Evolutionary conservation across 2,329 filamentous ascomycete genomes (phyloP), one percentile per base, ranked within the genome.

Genomic region (Aotearoamyces nothofagi): DNA sequence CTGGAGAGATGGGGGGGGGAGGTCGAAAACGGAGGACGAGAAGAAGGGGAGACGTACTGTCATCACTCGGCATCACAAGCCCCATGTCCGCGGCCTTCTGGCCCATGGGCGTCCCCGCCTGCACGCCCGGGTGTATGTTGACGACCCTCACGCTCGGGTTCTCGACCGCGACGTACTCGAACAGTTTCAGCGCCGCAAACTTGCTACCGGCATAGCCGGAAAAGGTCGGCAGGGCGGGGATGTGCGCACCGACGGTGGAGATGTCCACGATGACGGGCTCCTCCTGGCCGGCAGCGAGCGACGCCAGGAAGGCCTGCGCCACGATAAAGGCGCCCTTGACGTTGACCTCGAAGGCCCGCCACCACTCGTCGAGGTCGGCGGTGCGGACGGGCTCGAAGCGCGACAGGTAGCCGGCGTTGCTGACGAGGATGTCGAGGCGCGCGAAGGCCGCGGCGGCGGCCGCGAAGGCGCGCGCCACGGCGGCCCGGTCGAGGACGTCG

Each of bases 341-440:
- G 17, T 19, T 28, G 11, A 22, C 15, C 17, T 28, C 17, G 14
- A 19, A 28, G 17, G 11, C 6, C 5, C 17, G 15, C 17, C 26
- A 22, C 5, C 11, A 22, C 11, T 11, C 16, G 12, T 12, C 13
- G 24, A 15, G 15, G 9, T 27, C 26, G 6, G 4, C 14, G 3
- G 10, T 13, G 26, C 3, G 4, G 14, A 27, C 13, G 7, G 12
- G 10, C 11, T 15, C 5, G 23, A 10, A 9, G 9, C 7, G 23
- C 23, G 23, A 7, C 15, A 23, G 11, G 11, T 24, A 23, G 3
- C 17, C 27, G 11, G 27, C 27, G 17, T 11, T 3, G 17, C 24
- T 16, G n/a, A 30, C 15, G 5, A 30, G 17, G 14, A 30, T 17
- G 14, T 30, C 27, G 27, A 30, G 9, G 13, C n/a, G n/a, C 6